Evolutionary conservation across 108 stramenopile genomes (phyloP), one percentile per base, ranked within the genome.

Genomic region (Craspedostauros australis): DNA sequence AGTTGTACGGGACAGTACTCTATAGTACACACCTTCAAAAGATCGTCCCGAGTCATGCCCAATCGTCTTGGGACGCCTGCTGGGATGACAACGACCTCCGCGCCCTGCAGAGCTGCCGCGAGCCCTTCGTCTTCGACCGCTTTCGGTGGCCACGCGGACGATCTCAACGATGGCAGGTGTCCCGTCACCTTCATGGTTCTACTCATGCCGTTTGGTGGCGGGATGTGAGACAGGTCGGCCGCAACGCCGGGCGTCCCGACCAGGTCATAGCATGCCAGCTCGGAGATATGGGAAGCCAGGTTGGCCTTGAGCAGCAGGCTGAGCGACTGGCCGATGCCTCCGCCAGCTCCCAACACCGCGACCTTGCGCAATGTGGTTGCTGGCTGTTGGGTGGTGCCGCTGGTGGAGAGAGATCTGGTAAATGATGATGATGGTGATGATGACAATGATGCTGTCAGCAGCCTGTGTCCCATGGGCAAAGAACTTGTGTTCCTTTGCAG

Each of bases 31-130:
- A 57, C 56, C 29, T 63, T 66, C 60, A 76, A 76, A 20, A 76
- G 43, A 52, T 99, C 97, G 68, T 99, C 97, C 14, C 99, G 80
- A 42, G 93, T 96, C 95, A 98, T 96, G 16, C 96, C 90, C 11
- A 88, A 90, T 68, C 98, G 98, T 38, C 99, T 77, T 5, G 99
- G 99, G 36, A 99, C 99, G 22, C 97, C 99, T 12, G 99, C 99
- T 5, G 99, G 99, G 63, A 99, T 98, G 30, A 99, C 95, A 47
- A 99, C 97, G 24, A 97, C 86, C 40, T 95, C 87, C 28, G 80
- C 62, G 20, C 91, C 97, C 15, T 73, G 66, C 50, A 99, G 57
- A 4, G 88, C 75, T 25, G 75, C 78, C 25, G 70, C 82, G 15
- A 94, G 54, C 29, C 88, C 92, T 14, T 72, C 74, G 61, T 94